Evolutionary conservation across 768 basidiomycete genomes (phyloP).

Genomic region (Boletus patriciae): DNA sequence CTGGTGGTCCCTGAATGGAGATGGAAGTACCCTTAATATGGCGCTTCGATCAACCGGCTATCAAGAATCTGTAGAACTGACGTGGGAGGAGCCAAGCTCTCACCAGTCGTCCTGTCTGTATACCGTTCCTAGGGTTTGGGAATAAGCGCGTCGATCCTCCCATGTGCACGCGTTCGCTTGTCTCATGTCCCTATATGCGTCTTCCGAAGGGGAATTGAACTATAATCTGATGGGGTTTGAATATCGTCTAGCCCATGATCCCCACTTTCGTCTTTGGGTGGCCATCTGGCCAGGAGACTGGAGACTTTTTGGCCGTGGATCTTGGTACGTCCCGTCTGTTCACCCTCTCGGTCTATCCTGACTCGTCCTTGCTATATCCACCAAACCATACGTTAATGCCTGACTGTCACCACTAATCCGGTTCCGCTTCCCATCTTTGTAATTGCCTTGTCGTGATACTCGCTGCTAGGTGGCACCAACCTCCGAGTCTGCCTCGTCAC

Average conservation of each 20-base stretch:
- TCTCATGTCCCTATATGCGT: conserved; percentile 2
- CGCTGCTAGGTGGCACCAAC: conserved; percentile 81
- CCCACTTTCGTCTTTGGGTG: conserved; percentile 97
- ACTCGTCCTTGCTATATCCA: neutral
- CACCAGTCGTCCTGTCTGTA: neutral
- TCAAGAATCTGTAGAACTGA: neutral
- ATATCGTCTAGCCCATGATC: conserved; percentile 75
- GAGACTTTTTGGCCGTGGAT: conserved; percentile 88
- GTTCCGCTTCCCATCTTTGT: neutral
- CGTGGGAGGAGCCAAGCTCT: neutral
- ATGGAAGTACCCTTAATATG: conserved; percentile 3
- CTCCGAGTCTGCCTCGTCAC: conserved; percentile 97
- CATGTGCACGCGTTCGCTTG: neutral
- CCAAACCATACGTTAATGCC: neutral
- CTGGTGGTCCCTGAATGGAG: neutral
- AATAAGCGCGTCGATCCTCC: neutral
- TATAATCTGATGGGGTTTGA: conserved; percentile 12
- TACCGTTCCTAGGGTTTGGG: neutral
- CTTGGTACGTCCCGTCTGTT: conserved; percentile 56
- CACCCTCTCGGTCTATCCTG: neutral
- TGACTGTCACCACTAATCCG: neutral
- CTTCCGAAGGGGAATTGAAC: neutral
- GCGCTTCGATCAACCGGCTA: neutral
- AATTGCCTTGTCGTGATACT: neutral
- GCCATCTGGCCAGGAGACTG: conserved; percentile 86